Evolutionary conservation across 2,329 filamentous ascomycete species (phyloP), one percentile per base, ranked within the genome.

Genomic region (Basipetospora chlamydospora): DNA sequence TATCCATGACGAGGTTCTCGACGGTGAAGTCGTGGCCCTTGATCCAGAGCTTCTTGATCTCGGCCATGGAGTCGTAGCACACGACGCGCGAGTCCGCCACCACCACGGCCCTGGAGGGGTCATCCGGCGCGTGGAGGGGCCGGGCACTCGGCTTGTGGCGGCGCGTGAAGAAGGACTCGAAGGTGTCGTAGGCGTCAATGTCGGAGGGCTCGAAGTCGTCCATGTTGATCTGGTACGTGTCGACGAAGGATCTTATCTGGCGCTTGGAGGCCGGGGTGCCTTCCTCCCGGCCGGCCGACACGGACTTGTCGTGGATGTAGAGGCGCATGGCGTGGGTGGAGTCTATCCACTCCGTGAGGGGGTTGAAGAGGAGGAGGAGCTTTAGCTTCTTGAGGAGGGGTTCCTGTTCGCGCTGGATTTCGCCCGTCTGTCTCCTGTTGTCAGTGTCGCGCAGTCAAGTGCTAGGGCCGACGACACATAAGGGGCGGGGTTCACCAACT

Each of bases 21-120:
- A 65, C 54, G 6, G 51, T 57, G 42, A 64, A 64, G 26, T 60
- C 48, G n/a, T 44, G 47, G 2, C 59, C 59, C 41, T 64, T 63
- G 41, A 64, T 59, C 59, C 59, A 62, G 23, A 60, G 44, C 30
- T 43, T 49, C 36, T 49, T 49, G 4, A 51, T 50, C 33, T 51
- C 44, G 6, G 47, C 44, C 8, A 61, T 49, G 6, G 49, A 51
- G 4, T 50, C 44, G 42, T 56, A 60, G 1, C 51, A 48, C 4
- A 60, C 55, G 13, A 55, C 47, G 4, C 56, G 49, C n/a, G 47
- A 55, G 46, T 61, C 56, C 10, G 56, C 49, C 9, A 57, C 51
- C 1, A 52, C 42, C 0, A 55, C 47, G 1, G 57, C 57, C 1
- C 43, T 41, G 1, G 42, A 47, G 15, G 46, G 40, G 34, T 59